Base-by-base conservation (phyloP, 306 rosid genomes). In the Cucurbita argyrosperma region DNA sequence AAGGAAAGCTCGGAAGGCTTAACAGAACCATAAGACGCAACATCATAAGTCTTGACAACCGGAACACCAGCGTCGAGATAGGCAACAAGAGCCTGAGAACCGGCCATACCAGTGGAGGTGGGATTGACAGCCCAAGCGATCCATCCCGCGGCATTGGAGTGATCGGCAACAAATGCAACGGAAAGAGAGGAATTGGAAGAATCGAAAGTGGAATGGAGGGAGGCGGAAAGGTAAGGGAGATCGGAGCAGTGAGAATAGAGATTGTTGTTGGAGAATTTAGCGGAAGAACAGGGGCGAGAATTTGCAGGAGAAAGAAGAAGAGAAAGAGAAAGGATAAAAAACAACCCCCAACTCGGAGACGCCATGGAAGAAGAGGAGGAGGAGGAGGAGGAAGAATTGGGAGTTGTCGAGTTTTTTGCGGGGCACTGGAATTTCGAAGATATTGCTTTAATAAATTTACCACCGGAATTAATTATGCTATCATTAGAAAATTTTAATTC, bases 101-200 rank as follows among this genome's bases (percentile, higher is more conserved):
- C 96, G 0, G 0, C 1, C 98, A 94, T 94, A n/a, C 78, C 80
- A 10, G 56, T 59, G 6, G 56, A 75, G 43, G 79, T 52, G 11
- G 90, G 96, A 69, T 94, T 94, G 30, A 94, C 51, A 0, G 83
- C 96, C 98, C 98, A 94, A 12, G 90, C 51, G 10, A 88, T 82
- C 91, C 92, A 94, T 9, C 96, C 96, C 2, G 55, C 19, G 35
- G 88, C 0, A 0, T 26, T 46, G 0, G 83, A 90, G 89, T 0
- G 53, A 0, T 0, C 19, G 15, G 95, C 92, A 8, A 72, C 0
- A 81, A 54, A 94, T 4, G 91, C 98, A 51, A 94, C 8, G 63
- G 97, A 57, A 78, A 94, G 73, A 6, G 92, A 78, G 55, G 81
- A 76, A 77, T 85, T 94, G 53, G 96, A 55, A 26, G 80, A 57